phyloP scores from a whole-genome alignment of 805 yeast species.

The Yamadazyma olivae region DNA sequence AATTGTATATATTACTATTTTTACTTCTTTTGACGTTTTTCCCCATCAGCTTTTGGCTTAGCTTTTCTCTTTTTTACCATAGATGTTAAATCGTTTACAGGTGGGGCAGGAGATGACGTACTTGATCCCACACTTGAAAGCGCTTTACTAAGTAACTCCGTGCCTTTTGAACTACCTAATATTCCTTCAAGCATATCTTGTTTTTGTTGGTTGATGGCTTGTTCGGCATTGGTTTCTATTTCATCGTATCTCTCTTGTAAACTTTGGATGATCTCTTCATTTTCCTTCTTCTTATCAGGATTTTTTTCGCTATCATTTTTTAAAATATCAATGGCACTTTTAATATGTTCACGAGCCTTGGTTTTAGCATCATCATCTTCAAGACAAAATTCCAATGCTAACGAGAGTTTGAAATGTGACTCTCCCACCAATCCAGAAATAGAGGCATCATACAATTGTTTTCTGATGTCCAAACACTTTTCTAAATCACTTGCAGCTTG shows the following conservation, averaged over 20 bases:
- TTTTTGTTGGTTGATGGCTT: conserved; percentile 48
- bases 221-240: conserved; percentile 48
- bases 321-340: conserved; percentile 47
- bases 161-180: conserved; percentile 38
- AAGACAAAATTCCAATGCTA: conserved; percentile 72
- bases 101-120: conserved; percentile 3
- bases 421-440: conserved; percentile 64
- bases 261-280: conserved; percentile 50
- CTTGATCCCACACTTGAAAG: conserved; percentile 9
- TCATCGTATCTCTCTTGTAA: conserved; percentile 56
- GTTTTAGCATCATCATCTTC: conserved; percentile 46
- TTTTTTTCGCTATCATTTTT: conserved; percentile 38
- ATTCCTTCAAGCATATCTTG: conserved; percentile 54
- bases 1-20: no score
- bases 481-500: conserved; percentile 74
- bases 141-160: conserved; percentile 10
- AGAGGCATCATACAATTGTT: conserved; percentile 46
- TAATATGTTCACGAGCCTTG: conserved; percentile 54
- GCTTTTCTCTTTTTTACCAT: conserved; percentile 57
- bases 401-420: conserved; percentile 74
- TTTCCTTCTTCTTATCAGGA: conserved; percentile 34
- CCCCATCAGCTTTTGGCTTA: conserved; percentile 7
- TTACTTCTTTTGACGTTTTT: conserved; percentile 10
- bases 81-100: conserved; percentile 59
- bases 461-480: conserved; percentile 52